Base-by-base conservation (phyloP, 2,329 filamentous ascomycete genomes). In the Drechslera avenae region DNA sequence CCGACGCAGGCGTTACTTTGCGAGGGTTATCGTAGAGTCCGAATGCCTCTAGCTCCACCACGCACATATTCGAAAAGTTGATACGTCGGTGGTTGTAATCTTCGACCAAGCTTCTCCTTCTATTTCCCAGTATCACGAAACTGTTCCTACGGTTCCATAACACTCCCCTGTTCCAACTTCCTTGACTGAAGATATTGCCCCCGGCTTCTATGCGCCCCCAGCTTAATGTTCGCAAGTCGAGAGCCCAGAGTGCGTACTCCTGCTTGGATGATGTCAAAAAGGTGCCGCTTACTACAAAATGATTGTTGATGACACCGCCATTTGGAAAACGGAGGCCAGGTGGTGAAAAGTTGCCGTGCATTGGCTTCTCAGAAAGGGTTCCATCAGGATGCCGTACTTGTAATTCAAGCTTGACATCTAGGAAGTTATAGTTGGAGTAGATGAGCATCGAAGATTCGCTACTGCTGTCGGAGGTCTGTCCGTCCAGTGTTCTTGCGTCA, bases 361-460 rank as follows among this genome's bases (percentile, higher is more conserved):
- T 97, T 19, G 89, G 84, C 74, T 90, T 92, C 72, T 99, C 94
- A 1, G 86, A 84, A 45, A 99, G 77, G 0, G 85, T 86, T 23
- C 94, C 93, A 70, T 97, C 92, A 1, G 90, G 84, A 7, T 89
- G 81, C 44, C 94, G 85, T 39, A 99, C 85, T 73, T 97, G 94
- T 31, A 99, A 79, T 73, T 99, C 94, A 18, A 99, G 79, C 72
- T 96, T 97, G 60, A 99, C 94, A 64, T 99, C 93, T 47, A 99
- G 75, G 67, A 99, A 99, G 74, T 99, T 97, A 75, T 99, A 99
- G 71, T 99, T 99, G 18, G 93, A 97, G 73, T 99, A 99, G 37
- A 99, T 95, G 56, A 99, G 82, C 91, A 97, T 97, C 3, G 84
- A 80, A 5, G 82, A 80, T 13, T 81, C 83, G 16, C 73, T 75